phyloP scores from a whole-genome alignment of 2,329 filamentous ascomycete species.

The Amylocarpus encephaloides region DNA sequence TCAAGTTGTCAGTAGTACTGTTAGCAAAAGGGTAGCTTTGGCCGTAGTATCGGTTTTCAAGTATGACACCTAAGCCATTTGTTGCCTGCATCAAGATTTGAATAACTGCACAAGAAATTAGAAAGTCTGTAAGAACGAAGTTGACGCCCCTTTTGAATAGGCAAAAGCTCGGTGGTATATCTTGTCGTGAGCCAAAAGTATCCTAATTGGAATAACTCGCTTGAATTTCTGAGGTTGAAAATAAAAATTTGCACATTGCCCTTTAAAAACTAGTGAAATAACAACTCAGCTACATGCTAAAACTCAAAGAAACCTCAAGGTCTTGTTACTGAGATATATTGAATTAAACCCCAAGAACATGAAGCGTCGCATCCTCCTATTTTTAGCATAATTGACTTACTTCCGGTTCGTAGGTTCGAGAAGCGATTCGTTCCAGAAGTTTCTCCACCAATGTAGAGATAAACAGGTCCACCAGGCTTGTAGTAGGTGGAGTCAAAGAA shows the following conservation, averaged over 20 bases:
- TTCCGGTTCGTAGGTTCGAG: conserved; percentile 37
- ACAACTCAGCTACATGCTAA: too few species aligned
- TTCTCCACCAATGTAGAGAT: conserved; percentile 43
- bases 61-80: conserved; percentile 47
- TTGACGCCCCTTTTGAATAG: conserved; percentile 27
- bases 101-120: conserved; percentile 35
- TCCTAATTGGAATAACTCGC: too few species aligned
- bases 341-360: too few species aligned
- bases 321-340: too few species aligned
- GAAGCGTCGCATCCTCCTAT: too few species aligned
- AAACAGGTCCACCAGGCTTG: conserved; percentile 45
- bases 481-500: conserved; percentile 49
- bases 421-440: conserved; percentile 34
- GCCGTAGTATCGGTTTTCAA: conserved; percentile 47
- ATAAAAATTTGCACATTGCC: too few species aligned
- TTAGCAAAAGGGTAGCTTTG: conserved; percentile 42
- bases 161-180: too few species aligned
- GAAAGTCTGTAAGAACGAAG: not conserved
- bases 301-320: too few species aligned
- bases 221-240: too few species aligned
- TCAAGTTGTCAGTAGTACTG: conserved; percentile 43
- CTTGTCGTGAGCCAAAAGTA: too few species aligned
- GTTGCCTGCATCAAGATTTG: conserved; percentile 48
- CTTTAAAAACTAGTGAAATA: too few species aligned
- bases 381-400: conserved; percentile 8